Base-by-base conservation (phyloP, 768 basidiomycete species). In the Lactarius pseudohatsudake region DNA sequence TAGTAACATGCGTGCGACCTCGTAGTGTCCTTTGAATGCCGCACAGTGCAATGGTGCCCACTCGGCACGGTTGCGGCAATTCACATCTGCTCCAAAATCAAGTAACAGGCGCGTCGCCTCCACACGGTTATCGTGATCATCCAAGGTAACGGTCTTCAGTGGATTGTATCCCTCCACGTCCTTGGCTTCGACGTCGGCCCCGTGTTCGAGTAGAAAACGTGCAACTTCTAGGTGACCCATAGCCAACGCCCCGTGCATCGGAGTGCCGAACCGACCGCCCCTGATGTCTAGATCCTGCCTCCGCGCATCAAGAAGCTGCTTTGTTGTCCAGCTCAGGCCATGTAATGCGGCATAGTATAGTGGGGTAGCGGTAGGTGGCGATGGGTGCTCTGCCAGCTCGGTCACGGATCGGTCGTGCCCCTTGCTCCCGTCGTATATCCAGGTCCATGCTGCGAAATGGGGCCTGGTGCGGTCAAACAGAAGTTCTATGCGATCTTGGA, bases 331-430 rank as follows among this genome's bases (percentile, higher is more conserved):
- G 18, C 1, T 16, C 36, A 61, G 45, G 13, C 60, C 60, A 22
- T 34, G 50, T 15, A 53, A 18, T 22, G 47, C 47, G 20, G 60
- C 60, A 53, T 50, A 61, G 22, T 54, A 53, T 34, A 61, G 36
- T 8, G 60, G 60, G 2, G 26, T 47, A 10, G 13, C 36, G 0
- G 11, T 38, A 22, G 57, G 11, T 18, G 18, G 0, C 34, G 36
- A 15, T 13, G 38, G 57, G 34, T 38, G 57, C n/a, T 20, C 4
- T 36, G 57, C 4, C 9, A 20, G 47, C 1, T 0, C 6, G 26
- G 13, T 28, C 26, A 15, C 28, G 15, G 53, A 0, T n/a, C 4
- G 28, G 9, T 3, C 43, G 4, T 20, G 5, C 16, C 26, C 28
- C 13, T 8, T 9, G 8, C 6, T 3, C 40, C 13, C 5, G 3